These are phyloP conservation scores for Boletus rufocinnamomeus DNA, from an alignment of 768 basidiomycete species.

Conservation along the genomic window DNA sequence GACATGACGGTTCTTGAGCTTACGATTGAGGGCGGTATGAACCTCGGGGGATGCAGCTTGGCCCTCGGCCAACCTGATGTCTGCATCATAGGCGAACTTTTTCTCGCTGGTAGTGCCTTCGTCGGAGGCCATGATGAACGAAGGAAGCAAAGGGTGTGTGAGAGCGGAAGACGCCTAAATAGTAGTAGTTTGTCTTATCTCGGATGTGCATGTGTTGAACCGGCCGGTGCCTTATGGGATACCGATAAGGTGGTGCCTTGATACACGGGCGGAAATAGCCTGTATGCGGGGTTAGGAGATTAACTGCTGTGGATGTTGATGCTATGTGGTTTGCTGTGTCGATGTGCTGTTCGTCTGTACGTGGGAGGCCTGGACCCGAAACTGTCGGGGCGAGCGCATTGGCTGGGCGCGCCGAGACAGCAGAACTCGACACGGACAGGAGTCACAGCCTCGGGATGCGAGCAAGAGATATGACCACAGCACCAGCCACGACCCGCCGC, in stretches of 20 bases:
- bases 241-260: neutral
- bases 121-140: slow-evolving; percentile 13
- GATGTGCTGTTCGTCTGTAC: too few relatives aligned
- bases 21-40: slow-evolving; percentile 25
- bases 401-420: too few relatives aligned
- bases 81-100: neutral
- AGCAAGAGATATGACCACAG: too few relatives aligned
- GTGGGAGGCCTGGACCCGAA: too few relatives aligned
- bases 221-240: neutral
- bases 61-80: slow-evolving; percentile 12
- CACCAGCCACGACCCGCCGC: too few relatives aligned
- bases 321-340: too few relatives aligned
- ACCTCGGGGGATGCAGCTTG: neutral
- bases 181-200: neutral
- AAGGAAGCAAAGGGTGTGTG: neutral
- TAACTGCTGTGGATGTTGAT: too few relatives aligned
- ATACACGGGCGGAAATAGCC: too few relatives aligned
- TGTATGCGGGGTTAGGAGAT: neutral
- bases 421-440: too few relatives aligned
- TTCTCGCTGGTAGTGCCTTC: slow-evolving; percentile 1
- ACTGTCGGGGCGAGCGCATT: too few relatives aligned
- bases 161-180: neutral
- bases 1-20: slow-evolving; percentile 37
- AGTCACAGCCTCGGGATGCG: too few relatives aligned
- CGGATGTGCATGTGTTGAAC: neutral